Evolutionary conservation across 176 grass and related monocot species (phyloP), one percentile per base, ranked within the genome.

Genomic region (Oryza meyeriana): DNA sequence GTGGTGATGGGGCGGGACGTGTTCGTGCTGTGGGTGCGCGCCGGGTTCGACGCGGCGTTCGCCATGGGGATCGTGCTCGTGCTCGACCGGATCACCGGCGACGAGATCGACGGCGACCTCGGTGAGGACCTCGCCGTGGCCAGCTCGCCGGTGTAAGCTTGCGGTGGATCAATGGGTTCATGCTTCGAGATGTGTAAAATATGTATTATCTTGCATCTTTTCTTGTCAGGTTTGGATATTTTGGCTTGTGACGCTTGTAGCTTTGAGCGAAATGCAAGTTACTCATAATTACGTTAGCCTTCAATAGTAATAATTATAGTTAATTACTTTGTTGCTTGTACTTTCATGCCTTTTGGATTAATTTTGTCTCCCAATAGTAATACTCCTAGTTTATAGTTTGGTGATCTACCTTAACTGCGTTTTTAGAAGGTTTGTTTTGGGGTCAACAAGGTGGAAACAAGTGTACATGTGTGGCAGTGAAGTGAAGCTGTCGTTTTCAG

Each of bases 21-120:
- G 24, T 99, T 95, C 83, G 90, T 90, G 77, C 91, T 99, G 10
- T 90, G 91, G 79, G 78, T 99, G 42, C 57, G 67, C 2, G 89
- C 93, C 0, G 86, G 88, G 3, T 92, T 91, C 72, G 96, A 99
- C 48, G 88, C 93, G 1, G 96, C 93, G 17, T 95, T 99, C 71
- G 88, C 85, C 71, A 95, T 99, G 91, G 96, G 91, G 45, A 63
- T 95, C 68, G 91, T 99, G 39, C 87, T 99, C 71, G 93, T 95
- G 45, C 93, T 99, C 39, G 96, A 93, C 68, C 79, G 92, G 69
- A 88, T 99, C 80, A 87, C 79, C 64, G 85, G 82, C 59, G 83
- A 91, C 39, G 91, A 90, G 41, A 35, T 87, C 14, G 89, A 90
- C 35, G 88, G 86, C n/a, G 80, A 82, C 32, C 64, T 73, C 22